phyloP scores from a whole-genome alignment of 192 early-diverging fungal genomes.

The Endogone sp. region DNA sequence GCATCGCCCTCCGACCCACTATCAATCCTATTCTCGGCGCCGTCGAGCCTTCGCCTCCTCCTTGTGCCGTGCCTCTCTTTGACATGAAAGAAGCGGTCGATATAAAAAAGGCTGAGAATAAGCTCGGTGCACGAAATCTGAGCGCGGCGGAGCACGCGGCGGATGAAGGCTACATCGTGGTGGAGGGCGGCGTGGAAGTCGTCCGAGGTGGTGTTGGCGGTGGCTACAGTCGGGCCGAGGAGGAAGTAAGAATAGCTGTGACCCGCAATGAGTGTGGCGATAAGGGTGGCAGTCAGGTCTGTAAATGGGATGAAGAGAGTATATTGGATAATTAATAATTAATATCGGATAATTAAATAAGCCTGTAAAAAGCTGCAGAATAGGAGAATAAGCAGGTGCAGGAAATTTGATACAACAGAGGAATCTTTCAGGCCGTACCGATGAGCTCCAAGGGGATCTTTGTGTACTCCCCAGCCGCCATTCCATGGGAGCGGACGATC shows the following conservation, averaged over 20 bases:
- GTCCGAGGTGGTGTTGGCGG: conserved; percentile 2
- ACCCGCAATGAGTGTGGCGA: conserved; percentile 40
- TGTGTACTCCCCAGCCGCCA: conserved; percentile 34
- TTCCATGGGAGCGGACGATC: conserved; percentile 28
- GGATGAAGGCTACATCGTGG: conserved; percentile 40
- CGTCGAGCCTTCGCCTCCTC: conserved; percentile 22
- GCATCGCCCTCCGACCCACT: not conserved
- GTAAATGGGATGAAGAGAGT: conserved; percentile 2
- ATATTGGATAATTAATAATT: too few species aligned
- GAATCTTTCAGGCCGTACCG: conserved; percentile 19
- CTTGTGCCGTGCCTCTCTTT: conserved; percentile 2
- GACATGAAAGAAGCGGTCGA: conserved; percentile 37
- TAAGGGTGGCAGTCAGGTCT: conserved; percentile 44
- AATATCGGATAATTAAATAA: not conserved
- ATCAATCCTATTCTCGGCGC: conserved; percentile 1
- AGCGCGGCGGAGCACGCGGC: conserved; percentile 36
- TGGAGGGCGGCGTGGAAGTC: conserved; percentile 1
- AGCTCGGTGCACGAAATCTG: conserved; percentile 46
- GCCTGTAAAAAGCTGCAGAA: too few species aligned
- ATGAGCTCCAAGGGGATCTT: conserved; percentile 45
- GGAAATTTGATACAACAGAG: not conserved
- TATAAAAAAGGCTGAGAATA: conserved; percentile 40
- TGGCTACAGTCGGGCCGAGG: not conserved
- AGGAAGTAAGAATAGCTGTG: conserved; percentile 18
- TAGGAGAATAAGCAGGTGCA: not conserved